Percentiles rank a stretch among this genome's conserved stretches.
These are phyloP conservation scores for Rutstroemia sydowiana DNA, from an alignment of 2,329 filamentous ascomycete genomes.

Conservation along the genomic window DNA sequence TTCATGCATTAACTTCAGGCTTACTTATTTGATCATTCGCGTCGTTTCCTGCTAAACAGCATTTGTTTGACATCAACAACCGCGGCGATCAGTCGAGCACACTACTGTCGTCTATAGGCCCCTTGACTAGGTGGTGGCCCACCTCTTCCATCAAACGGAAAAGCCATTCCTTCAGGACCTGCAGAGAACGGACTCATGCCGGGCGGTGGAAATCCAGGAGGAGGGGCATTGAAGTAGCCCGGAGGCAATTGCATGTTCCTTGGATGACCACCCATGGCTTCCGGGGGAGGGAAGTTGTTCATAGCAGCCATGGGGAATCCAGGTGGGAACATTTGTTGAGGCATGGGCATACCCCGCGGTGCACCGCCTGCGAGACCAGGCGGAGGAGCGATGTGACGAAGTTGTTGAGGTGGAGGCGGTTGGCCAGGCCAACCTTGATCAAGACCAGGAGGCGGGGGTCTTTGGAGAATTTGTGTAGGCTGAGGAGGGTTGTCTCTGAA, in stretches of 20 bases:
- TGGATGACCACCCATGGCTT: slow-evolving; percentile 35
- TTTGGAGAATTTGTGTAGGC: slow-evolving; percentile 58
- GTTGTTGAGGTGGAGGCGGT: slow-evolving; percentile 33
- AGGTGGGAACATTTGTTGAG: slow-evolving; percentile 51
- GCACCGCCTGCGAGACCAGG: slow-evolving; percentile 44
- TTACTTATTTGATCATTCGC: too few relatives aligned
- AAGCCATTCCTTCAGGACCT: slow-evolving; percentile 45
- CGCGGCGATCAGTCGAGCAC: too few relatives aligned
- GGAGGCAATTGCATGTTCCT: slow-evolving; percentile 46
- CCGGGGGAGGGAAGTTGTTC: slow-evolving; percentile 39
- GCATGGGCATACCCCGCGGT: slow-evolving; percentile 40
- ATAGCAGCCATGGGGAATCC: slow-evolving; percentile 52
- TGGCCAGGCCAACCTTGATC: slow-evolving; percentile 32
- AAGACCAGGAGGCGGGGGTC: slow-evolving; percentile 52
- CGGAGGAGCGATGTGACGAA: slow-evolving; percentile 46
- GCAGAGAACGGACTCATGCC: slow-evolving; percentile 48
- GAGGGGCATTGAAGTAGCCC: slow-evolving; percentile 36
- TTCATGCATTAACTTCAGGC: too few relatives aligned
- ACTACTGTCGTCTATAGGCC: slow-evolving; percentile 33
- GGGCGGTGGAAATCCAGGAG: slow-evolving; percentile 46
- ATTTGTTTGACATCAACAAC: too few relatives aligned
- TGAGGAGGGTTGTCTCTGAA: slow-evolving; percentile 32
- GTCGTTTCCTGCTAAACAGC: neutral
- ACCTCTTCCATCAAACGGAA: slow-evolving; percentile 49
- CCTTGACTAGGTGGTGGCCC: slow-evolving; percentile 42